A percentile compares a stretch with the other conserved stretches of the same genome.
Conservation (phyloP, 2,329 filamentous ascomycete species). For the Hirsutella thompsonii region DNA sequence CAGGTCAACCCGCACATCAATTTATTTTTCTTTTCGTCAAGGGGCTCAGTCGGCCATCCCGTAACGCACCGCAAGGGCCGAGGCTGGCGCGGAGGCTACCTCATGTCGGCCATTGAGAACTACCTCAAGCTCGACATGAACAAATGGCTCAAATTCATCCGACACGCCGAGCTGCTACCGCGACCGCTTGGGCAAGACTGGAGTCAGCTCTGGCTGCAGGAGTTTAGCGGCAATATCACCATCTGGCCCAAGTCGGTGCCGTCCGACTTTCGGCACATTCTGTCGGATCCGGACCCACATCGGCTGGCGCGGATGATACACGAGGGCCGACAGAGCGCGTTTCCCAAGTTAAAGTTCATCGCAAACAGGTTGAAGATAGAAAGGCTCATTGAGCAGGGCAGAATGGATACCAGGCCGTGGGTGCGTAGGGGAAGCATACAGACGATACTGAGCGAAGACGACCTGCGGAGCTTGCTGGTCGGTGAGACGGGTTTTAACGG, state of each 20-base stretch:
- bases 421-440: conserved; percentile 40
- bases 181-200: conserved; percentile 89
- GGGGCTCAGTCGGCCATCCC: conserved; percentile 81
- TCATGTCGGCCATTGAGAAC: conserved; percentile 84
- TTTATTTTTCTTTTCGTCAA: conserved; percentile 94
- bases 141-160: conserved; percentile 93
- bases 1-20: conserved; percentile 97
- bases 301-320: conserved; percentile 80
- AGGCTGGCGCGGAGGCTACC: conserved; percentile 90
- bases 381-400: conserved; percentile 46
- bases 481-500: conserved; percentile 17
- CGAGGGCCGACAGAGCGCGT: conserved; percentile 77
- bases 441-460: conserved; percentile 48
- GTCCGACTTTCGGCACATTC: conserved; percentile 74
- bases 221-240: conserved; percentile 88
- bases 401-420: conserved; percentile 37
- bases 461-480: conserved; percentile 36
- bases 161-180: conserved; percentile 83
- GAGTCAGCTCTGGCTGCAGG: conserved; percentile 91
- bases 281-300: conserved; percentile 66
- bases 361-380: conserved; percentile 79
- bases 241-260: conserved; percentile 79
- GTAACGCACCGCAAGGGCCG: conserved; percentile 88
- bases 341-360: conserved; percentile 86
- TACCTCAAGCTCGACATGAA: conserved; percentile 93